Evolutionary conservation across 805 yeast genomes (phyloP).

Genomic region (Kodamaea restingae): DNA sequence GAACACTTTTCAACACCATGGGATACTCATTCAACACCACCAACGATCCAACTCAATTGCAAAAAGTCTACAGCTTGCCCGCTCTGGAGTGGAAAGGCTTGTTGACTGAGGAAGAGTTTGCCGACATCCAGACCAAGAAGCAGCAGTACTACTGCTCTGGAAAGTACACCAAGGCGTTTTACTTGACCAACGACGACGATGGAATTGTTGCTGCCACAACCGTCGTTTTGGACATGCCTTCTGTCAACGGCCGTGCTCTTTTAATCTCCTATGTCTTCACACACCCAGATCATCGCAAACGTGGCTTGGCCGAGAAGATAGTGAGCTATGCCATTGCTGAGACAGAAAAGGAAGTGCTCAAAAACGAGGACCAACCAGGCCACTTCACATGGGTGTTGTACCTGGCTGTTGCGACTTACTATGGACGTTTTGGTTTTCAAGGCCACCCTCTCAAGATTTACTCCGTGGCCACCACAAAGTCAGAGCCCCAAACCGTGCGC

Average conservation of each 20-base stretch:
- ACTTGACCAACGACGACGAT: conserved; percentile 5
- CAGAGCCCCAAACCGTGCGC: conserved; percentile 9
- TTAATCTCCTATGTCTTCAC: conserved; percentile 22
- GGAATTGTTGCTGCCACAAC: conserved; percentile 4
- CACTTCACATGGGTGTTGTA: conserved; percentile 47
- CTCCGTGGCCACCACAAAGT: neutral
- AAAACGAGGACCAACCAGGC: conserved; percentile 16
- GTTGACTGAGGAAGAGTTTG: conserved; percentile 21
- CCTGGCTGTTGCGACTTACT: conserved; percentile 71
- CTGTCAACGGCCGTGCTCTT: conserved; percentile 4
- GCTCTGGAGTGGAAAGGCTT: conserved; percentile 25
- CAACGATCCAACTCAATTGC: conserved; percentile 21
- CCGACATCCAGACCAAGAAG: conserved; percentile 14
- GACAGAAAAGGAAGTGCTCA: conserved; percentile 28
- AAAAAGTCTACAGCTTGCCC: conserved; percentile 18
- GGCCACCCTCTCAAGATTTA: conserved; percentile 27
- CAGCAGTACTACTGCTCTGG: conserved; percentile 10
- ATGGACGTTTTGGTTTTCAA: conserved; percentile 58
- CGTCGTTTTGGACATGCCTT: conserved; percentile 3
- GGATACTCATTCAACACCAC: conserved; percentile 16
- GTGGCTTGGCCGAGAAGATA: conserved; percentile 28
- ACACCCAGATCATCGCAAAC: conserved; percentile 20
- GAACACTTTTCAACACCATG: conserved; percentile 8
- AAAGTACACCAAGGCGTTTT: conserved; percentile 8
- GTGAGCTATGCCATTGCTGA: conserved; percentile 25